Evolutionary conservation across 208 protist species (phyloP), one percentile per base, ranked within the genome.

Genomic region (Acanthamoeba healyi): DNA sequence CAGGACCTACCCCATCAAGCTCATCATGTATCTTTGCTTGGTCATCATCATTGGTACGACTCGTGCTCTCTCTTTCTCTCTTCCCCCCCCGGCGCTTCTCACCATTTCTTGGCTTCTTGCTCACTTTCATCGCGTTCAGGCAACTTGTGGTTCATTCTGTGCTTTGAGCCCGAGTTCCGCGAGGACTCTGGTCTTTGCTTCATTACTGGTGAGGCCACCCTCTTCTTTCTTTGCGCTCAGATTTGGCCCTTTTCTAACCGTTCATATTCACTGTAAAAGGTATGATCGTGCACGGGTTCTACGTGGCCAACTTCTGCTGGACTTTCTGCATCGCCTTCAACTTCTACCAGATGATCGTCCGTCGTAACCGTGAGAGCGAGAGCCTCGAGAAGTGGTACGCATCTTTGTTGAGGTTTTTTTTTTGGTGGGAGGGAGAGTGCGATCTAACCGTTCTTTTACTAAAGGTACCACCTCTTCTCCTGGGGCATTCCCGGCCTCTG

Each of bases 271-370:
- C n/a, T n/a, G n/a, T n/a, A n/a, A n/a, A n/a, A 70, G 61, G 84
- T 10, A 81, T 96, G 49, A 77, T 96, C 29, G 56, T 96, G 58
- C 95, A 96, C 54, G 94, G 94, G 14, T 96, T 96, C 58, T 96
- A 94, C 67, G 49, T 96, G 54, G 95, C 95, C 36, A 93, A 95
- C 90, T 95, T 96, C 70, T 72, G 86, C 90, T 94, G 93, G 95
- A 95, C 92, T 29, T 96, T 96, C 70, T 95, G 94, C 34, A 94
- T 95, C 40, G 92, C 94, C 17, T 95, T 95, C 49, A 95, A 95
- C 56, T 95, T 95, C 58, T 95, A 95, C 84, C 54, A 95, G 67
- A 96, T 96, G 95, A 95, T 95, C 90, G 95, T 95, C 51, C 92
- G 94, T 32, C 67, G 95, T 58, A 95, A 96, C 70, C 87, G 95